phyloP scores from a whole-genome alignment of 192 early-diverging fungal genomes.

The Helicostylum pulchrum region DNA sequence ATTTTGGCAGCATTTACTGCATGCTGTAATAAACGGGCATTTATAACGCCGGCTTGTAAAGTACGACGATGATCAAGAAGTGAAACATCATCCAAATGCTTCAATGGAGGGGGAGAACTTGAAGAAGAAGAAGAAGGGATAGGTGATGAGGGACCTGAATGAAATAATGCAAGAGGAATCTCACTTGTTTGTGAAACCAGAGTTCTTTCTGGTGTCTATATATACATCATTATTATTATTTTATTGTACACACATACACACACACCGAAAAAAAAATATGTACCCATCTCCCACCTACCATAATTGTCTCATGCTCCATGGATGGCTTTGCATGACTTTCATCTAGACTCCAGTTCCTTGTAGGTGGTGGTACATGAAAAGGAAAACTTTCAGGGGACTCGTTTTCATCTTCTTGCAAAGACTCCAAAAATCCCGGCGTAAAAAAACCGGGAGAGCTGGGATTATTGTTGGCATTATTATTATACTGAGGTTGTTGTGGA shows the following conservation, averaged over 20 bases:
- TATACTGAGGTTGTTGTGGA: constrained; percentile 21
- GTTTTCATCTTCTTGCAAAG: constrained; percentile 42
- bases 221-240: not conserved
- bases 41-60: constrained; percentile 8
- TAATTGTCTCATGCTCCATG: not conserved
- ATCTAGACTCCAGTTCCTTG: no score
- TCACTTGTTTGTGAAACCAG: constrained; percentile 3
- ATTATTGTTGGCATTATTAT: constrained; percentile 19
- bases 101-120: constrained; percentile 3
- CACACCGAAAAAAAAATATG: not conserved
- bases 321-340: not conserved
- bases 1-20: constrained; percentile 12
- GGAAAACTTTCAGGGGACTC: not conserved
- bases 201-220: not conserved
- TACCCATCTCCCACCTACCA: constrained; percentile 7
- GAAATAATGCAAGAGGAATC: not conserved
- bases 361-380: not conserved
- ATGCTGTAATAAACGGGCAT: constrained; percentile 14
- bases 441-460: constrained; percentile 71
- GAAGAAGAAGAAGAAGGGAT: constrained; percentile 13
- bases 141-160: not conserved
- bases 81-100: constrained; percentile 1
- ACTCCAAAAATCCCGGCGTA: constrained; percentile 65
- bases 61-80: constrained; percentile 3
- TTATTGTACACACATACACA: not conserved